Evolutionary conservation across 768 basidiomycete genomes (phyloP), one percentile per base, ranked within the genome.

Genomic region (Russula ochroleuca): DNA sequence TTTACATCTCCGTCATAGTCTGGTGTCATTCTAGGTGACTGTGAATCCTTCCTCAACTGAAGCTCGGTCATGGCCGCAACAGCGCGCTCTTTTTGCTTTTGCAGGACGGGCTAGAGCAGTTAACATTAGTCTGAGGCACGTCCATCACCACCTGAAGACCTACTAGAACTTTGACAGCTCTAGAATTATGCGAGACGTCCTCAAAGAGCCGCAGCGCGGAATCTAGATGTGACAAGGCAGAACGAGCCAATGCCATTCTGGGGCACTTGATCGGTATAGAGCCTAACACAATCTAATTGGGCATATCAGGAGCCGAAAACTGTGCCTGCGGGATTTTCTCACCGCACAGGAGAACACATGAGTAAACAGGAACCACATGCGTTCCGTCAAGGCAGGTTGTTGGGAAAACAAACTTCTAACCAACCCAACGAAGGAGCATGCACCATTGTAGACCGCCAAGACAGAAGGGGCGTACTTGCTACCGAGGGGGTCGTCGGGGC

Each of bases 301-400:
- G 17, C 6, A 33, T 50, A 37, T 48, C n/a, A 56, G 31, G 53
- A 37, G 23, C 7, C 23, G 40, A 38, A 37, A 13, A 55, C 31
- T 11, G 17, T 45, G 31, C 41, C 41, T 19, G 17, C 13, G 8
- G 55, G 50, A 15, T 63, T 63, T 38, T 73, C 82, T 69, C 72
- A 87, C 87, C 40, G 85, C 79, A 70, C 86, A 87, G 5, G 85
- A 88, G 71, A 87, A 88, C 2, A 86, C 85, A 70, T 88, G 86
- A 9, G 85, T 86, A 64, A 87, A 85, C 55, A 85, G 72, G 72
- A 88, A 88, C 84, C 85, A 87, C 81, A 85, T 82, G 43, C 87
- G 79, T 69, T 86, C 85, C 14, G 85, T 85, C 60, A 88, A 73
- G n/a, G 72, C 76, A 25, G 86, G 85, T 61, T 87, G 81, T 69